These are phyloP conservation scores for Entelexis sorbosivorans DNA, from an alignment of 1,139 yeast species.

Conservation along the genomic window DNA sequence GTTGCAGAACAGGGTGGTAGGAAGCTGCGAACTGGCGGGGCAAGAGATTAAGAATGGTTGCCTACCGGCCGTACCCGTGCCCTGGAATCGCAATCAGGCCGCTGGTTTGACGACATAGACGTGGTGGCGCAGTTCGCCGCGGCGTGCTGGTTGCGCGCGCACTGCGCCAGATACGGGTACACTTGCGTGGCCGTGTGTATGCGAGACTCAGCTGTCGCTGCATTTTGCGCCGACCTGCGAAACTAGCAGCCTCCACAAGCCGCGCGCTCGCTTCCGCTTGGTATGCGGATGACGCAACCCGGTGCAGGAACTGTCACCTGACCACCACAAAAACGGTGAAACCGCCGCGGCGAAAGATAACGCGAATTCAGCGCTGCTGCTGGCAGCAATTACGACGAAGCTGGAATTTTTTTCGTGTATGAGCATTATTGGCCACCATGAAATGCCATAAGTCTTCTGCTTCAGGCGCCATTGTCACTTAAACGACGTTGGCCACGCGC, in stretches of 20 bases:
- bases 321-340: not conserved
- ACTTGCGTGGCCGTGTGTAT: not conserved
- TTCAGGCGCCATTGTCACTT: too few species aligned
- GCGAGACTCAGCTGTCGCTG: too few species aligned
- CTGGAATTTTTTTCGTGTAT: too few species aligned
- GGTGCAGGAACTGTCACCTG: conserved; percentile 3
- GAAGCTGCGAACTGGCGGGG: not conserved
- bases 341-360: not conserved
- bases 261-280: not conserved
- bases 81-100: conserved; percentile 4
- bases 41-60: conserved; percentile 2
- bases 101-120: not conserved
- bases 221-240: not conserved
- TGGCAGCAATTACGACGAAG: too few species aligned
- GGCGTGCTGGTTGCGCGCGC: not conserved
- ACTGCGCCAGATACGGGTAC: not conserved
- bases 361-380: not conserved
- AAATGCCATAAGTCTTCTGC: too few species aligned
- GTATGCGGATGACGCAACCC: conserved; percentile 5
- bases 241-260: not conserved
- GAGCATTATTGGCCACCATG: too few species aligned
- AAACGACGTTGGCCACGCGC: too few species aligned
- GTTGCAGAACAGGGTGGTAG: not conserved
- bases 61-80: conserved; percentile 3
- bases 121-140: not conserved